Evolutionary conservation across 1,284 basidiomycete species (phyloP), one percentile per base, ranked within the genome.

Genomic region (Cystobasidium slooffiae): DNA sequence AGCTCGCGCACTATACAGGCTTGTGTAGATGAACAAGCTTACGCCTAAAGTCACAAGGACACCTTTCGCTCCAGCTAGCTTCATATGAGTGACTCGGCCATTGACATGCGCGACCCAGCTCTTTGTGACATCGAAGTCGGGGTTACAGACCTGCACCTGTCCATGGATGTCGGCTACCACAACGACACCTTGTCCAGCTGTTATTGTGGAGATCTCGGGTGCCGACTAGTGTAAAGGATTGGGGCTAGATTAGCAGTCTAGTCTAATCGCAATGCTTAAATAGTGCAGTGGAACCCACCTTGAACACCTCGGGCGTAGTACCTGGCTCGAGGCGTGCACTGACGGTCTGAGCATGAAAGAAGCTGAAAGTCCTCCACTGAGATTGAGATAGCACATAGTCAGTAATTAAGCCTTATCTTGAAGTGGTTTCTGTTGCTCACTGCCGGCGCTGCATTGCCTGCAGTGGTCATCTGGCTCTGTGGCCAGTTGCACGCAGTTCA

Each of bases 31-130:
- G n/a, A 62, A 10, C 31, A 12, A 39, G 86, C 90, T 72, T 80
- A 93, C 92, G 39, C 94, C 94, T 31, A 97, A 85, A 0, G 91
- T 93, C 9, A 97, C 85, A 20, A 97, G 84, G 56, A 93, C 84
- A 0, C 91, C 91, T 65, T 90, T 82, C 63, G 52, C 76, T 61
- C 39, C 77, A 49, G 43, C 69, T 44, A 39, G 68, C 49, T 39
- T 74, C 69, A 51, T 59, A 64, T 76, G 66, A 1, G 70, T 72
- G 14, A 75, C 76, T 37, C 77, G 18, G 18, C 78, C 78, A 18
- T 72, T 69, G 41, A 75, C 68, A 53, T 79, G 80, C 6, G 78
- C 78, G 3, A 39, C 47, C 80, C 80, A 81, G 16, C 74, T 75
- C 31, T 70, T 64, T n/a, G 85, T 82, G 0, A 89, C 84, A 76